Conservation (phyloP, 495 filamentous ascomycete genomes). For the Penicillium antarcticum region DNA sequence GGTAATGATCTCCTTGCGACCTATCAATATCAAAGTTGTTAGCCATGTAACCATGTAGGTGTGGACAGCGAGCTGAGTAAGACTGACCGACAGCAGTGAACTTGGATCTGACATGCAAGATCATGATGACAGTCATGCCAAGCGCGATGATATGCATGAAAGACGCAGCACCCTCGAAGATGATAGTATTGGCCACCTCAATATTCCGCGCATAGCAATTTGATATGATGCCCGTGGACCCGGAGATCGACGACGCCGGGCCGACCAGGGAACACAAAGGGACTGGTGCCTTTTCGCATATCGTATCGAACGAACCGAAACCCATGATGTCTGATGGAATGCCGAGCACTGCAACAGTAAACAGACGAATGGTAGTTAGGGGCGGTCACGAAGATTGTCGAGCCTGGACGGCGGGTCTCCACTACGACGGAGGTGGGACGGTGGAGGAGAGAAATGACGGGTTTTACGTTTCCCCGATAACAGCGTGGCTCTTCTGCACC, state of each 20-base stretch:
- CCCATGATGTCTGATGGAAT: conserved; percentile 57
- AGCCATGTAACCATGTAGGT: neutral
- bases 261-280: conserved; percentile 88
- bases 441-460: conserved; percentile 20
- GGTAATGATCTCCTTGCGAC: conserved; percentile 93
- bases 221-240: conserved; percentile 75
- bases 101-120: conserved; percentile 92
- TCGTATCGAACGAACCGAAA: conserved; percentile 82
- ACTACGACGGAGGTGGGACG: conserved; percentile 26
- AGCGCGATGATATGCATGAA: conserved; percentile 92
- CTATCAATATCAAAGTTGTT: conserved; percentile 40
- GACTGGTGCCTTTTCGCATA: conserved; percentile 81
- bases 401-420: conserved; percentile 20
- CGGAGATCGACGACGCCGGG: conserved; percentile 58
- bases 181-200: conserved; percentile 95
- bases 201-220: conserved; percentile 93
- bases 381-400: conserved; percentile 16
- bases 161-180: conserved; percentile 88
- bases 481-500: conserved; percentile 4
- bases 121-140: conserved; percentile 93
- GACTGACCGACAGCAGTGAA: conserved; percentile 96
- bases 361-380: conserved; percentile 14
- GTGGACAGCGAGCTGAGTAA: neutral
- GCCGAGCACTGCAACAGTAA: conserved; percentile 15
- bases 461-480: neutral